Evolutionary conservation across 148 eudicot species (phyloP).

Genomic region (Beta vulgaris): DNA sequence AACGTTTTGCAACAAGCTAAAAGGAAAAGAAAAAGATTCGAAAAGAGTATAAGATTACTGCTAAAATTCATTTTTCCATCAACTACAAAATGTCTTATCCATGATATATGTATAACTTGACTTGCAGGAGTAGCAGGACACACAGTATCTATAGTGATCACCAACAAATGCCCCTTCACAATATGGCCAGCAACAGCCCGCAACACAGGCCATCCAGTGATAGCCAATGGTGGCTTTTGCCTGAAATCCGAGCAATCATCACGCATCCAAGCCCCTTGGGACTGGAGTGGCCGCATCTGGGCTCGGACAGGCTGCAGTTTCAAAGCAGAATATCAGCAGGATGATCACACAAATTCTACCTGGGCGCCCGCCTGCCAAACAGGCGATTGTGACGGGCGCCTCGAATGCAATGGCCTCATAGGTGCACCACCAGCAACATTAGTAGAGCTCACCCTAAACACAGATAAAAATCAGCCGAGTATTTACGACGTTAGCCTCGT

Average conservation of each 20-base stretch:
- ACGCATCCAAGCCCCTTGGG: conserved; percentile 45
- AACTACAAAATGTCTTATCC: too few species aligned
- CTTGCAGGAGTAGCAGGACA: conserved; percentile 34
- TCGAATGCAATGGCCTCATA: conserved; percentile 53
- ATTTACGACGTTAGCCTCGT: conserved; percentile 69
- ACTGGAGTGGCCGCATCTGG: conserved; percentile 78
- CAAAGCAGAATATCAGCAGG: neutral
- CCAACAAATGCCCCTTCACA: conserved; percentile 63
- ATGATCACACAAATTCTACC: neutral
- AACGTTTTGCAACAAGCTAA: too few species aligned
- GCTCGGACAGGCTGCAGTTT: conserved; percentile 70
- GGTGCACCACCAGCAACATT: conserved; percentile 68
- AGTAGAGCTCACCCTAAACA: conserved; percentile 49
- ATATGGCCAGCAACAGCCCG: conserved; percentile 86
- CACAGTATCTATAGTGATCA: conserved; percentile 40
- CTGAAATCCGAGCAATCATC: conserved; percentile 38
- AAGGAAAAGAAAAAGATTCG: too few species aligned
- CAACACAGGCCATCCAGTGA: conserved; percentile 55
- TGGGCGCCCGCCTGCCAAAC: conserved; percentile 52
- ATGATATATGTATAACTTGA: neutral
- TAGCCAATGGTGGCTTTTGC: conserved; percentile 63
- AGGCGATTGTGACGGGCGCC: conserved; percentile 57
- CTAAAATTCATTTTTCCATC: too few species aligned
- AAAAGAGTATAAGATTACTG: too few species aligned
- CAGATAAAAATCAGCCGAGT: conserved; percentile 48